Base-by-base conservation (phyloP, 2,329 filamentous ascomycete genomes). In the Neobulgaria alba region DNA sequence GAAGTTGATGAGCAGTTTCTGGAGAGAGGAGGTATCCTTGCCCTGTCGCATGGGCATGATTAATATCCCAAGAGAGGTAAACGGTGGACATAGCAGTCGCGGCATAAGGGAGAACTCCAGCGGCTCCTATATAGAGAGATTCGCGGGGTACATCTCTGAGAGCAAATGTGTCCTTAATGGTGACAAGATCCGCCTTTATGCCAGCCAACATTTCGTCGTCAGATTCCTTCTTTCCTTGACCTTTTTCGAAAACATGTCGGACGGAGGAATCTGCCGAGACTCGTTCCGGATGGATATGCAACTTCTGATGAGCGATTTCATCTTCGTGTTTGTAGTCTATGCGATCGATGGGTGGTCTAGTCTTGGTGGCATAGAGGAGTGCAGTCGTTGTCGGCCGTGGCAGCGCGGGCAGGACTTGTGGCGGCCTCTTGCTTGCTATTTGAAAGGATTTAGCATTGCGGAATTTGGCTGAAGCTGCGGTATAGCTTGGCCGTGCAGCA, bases 71-170 rank as follows among this genome's bases (percentile, higher is more conserved):
- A 2, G 85, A 78, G 29, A 93, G 78, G 59, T 79, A 88, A 39
- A 93, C 73, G 1, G 89, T 95, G 23, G 85, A 77, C 3, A 89
- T 58, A 0, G 88, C 94, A 3, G 89, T 95, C 31, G 73, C 84
- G 8, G 93, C 68, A 63, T 95, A 95, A 33, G 92, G 87, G 4
- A 95, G 57, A 1, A 93, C 81, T 56, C 87, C 88, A 4, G 84
- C 84, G 43, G 85, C 68, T 41, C 84, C 84, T 32, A 88, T 71
- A 43, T 72, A 68, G 36, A 81, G 71, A 16, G 82, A 76, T 58
- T 85, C 77, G 53, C 69, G 75, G 5, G 84, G 84, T 3, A 87
- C 82, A 2, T 67, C 65, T 23, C 62, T 58, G 26, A 88, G 68
- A 15, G 71, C 73, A 57, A 88, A 82, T 1, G 82, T 83, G 10